These are phyloP conservation scores for Mycocentrospora acerina DNA, from an alignment of 2,329 filamentous ascomycete genomes.

Conservation along the genomic window DNA sequence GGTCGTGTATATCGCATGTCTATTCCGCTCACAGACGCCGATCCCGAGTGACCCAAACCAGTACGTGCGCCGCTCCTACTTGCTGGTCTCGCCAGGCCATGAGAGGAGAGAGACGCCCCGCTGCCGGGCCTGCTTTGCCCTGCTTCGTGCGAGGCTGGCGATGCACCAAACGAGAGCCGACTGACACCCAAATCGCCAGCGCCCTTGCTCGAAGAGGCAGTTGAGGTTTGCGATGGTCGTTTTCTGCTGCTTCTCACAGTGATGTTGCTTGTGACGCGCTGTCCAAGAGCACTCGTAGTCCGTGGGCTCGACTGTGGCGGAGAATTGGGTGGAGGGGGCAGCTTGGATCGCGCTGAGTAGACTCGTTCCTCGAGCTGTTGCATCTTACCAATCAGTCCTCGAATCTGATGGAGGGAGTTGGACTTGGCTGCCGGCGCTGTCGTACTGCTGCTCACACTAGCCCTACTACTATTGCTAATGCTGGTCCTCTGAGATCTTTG, in stretches of 20 bases:
- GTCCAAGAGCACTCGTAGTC: conserved; percentile 51
- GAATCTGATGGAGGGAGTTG: conserved; percentile 86
- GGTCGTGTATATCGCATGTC: conserved; percentile 54
- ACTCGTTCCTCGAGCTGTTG: conserved; percentile 92
- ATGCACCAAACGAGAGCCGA: conserved; percentile 54
- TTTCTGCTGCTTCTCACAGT: conserved; percentile 68
- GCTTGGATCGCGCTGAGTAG: conserved; percentile 85
- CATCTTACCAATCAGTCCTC: conserved; percentile 93
- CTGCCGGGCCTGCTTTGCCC: conserved; percentile 68
- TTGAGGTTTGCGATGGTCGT: conserved; percentile 59
- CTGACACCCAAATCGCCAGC: conserved; percentile 38
- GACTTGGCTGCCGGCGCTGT: conserved; percentile 51
- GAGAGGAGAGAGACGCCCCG: conserved; percentile 53
- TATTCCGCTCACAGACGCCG: conserved; percentile 51
- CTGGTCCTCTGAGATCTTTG: conserved; percentile 46
- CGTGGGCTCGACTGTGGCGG: conserved; percentile 82
- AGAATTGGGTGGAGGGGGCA: conserved; percentile 77
- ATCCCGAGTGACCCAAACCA: conserved; percentile 59
- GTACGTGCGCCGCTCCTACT: conserved; percentile 61
- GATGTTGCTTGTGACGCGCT: conserved; percentile 53
- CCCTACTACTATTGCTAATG: conserved; percentile 25
- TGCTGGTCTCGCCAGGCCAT: conserved; percentile 6
- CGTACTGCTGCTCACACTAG: conserved; percentile 44
- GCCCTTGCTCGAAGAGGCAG: conserved; percentile 38
- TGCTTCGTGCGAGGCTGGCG: conserved; percentile 28